Conservation (phyloP, 1,284 basidiomycete genomes). For the Paramarasmius palmivorus region DNA sequence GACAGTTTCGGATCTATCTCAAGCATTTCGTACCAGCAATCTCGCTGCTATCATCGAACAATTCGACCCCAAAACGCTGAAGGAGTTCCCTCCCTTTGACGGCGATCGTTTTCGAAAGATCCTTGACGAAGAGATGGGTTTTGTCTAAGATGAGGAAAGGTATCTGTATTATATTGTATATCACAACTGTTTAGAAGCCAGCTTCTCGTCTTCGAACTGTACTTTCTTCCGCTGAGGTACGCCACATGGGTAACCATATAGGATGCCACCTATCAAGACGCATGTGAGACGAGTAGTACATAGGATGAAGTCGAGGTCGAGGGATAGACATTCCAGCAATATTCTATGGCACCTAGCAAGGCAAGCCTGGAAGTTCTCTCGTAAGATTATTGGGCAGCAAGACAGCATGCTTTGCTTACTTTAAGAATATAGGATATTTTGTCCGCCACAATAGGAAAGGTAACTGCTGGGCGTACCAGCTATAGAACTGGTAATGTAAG, state of each 20-base stretch:
- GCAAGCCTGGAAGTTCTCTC: constrained; percentile 46
- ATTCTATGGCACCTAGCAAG: constrained; percentile 72
- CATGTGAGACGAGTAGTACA: constrained; percentile 61
- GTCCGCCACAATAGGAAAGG: constrained; percentile 84
- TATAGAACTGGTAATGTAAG: constrained; percentile 99
- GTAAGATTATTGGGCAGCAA: constrained; percentile 8
- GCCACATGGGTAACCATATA: constrained; percentile 45
- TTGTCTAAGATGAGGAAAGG: constrained; percentile 20
- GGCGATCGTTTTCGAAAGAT: constrained; percentile 62
- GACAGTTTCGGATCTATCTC: no score
- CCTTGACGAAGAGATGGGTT: constrained; percentile 78
- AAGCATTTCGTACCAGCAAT: constrained; percentile 40
- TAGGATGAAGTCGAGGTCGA: constrained; percentile 75
- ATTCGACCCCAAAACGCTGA: constrained; percentile 45
- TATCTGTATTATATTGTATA: not conserved
- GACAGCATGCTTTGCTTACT: constrained; percentile 46
- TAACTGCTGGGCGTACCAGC: constrained; percentile 96
- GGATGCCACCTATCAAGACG: constrained; percentile 64
- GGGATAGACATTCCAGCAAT: constrained; percentile 87
- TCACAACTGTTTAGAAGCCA: not conserved
- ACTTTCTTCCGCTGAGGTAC: not conserved
- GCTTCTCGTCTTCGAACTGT: not conserved
- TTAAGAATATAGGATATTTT: constrained; percentile 57
- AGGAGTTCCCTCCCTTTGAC: constrained; percentile 69
- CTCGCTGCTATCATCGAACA: constrained; percentile 51